phyloP scores from a whole-genome alignment of 2,329 filamentous ascomycete genomes.

The Talaromyces sp. region DNA sequence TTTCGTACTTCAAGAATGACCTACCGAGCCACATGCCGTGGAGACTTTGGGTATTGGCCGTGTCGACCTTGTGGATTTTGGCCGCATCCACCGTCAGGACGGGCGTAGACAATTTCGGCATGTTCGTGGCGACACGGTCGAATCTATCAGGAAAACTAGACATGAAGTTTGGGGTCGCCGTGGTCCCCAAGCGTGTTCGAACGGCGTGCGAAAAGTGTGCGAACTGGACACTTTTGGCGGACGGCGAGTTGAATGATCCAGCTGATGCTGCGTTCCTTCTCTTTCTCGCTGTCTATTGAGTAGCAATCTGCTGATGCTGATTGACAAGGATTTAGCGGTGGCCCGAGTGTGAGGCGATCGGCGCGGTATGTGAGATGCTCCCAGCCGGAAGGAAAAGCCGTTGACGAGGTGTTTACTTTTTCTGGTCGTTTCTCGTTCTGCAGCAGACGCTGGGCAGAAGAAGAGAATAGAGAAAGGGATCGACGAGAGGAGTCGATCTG shows the following conservation, averaged over 20 bases:
- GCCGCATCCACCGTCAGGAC: conserved; percentile 89
- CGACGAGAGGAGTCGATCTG: conserved; percentile 20
- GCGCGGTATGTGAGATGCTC: conserved; percentile 23
- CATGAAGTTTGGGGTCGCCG: conserved; percentile 41
- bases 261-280: not conserved
- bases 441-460: conserved; percentile 24
- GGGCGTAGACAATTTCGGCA: conserved; percentile 82
- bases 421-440: conserved; percentile 15
- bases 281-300: not conserved
- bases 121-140: conserved; percentile 39
- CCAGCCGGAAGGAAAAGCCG: conserved; percentile 19
- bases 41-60: conserved; percentile 84
- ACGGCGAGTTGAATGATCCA: not conserved
- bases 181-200: conserved; percentile 45
- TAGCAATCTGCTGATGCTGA: no score
- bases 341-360: conserved; percentile 26
- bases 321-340: conserved; percentile 20
- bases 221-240: conserved; percentile 17
- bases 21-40: conserved; percentile 97
- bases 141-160: conserved; percentile 20
- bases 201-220: conserved; percentile 35
- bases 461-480: conserved; percentile 21
- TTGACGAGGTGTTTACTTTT: conserved; percentile 12
- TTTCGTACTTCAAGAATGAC: conserved; percentile 37
- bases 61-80: conserved; percentile 93